Base-by-base conservation (phyloP, 345 rosid genomes). In the Toxicodendron radicans region DNA sequence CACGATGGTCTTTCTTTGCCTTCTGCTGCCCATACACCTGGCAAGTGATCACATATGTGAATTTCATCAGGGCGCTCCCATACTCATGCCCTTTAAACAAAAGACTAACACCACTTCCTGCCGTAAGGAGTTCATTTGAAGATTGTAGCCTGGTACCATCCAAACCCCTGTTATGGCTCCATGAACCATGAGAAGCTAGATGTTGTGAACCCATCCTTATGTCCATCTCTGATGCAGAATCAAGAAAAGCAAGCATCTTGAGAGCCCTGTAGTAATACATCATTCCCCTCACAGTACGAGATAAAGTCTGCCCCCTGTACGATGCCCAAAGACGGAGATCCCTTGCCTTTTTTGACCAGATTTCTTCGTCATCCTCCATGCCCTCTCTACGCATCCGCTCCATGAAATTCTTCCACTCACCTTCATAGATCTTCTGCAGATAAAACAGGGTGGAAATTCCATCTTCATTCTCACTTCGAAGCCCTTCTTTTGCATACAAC, bases 251-350 rank as follows among this genome's bases (percentile, higher is more conserved):
- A 77, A 94, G 97, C 87, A 86, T 90, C 91, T 87, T 82, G 64
- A 94, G 86, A 71, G 98, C 94, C 79, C 94, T 86, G 66, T 89
- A 87, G 80, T 94, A 92, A 75, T 94, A 94, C 98, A 94, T 92
- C 97, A 94, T 94, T 75, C 94, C 94, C 76, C 98, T 82, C 30
- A 92, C 97, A 0, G 98, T 94, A 63, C 97, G 93, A 27, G 97
- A 91, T 64, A 94, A 82, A 10, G 98, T 94, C 82, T 94, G 98
- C 30, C 98, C 98, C 79, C 98, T 85, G 76, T 89, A 87, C 46
- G 98, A 94, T 49, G 95, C 98, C 98, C 98, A 94, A 10, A 87
- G 89, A 52, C 97, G 97, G 69, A 94, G 91, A 73, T 92, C 97
- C 74, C 90, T 89, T 17, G 85, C 82, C 84, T 85, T 85, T 17